Conservation (phyloP, 176 grass and related monocot genomes). For the Oryza brachyantha region DNA sequence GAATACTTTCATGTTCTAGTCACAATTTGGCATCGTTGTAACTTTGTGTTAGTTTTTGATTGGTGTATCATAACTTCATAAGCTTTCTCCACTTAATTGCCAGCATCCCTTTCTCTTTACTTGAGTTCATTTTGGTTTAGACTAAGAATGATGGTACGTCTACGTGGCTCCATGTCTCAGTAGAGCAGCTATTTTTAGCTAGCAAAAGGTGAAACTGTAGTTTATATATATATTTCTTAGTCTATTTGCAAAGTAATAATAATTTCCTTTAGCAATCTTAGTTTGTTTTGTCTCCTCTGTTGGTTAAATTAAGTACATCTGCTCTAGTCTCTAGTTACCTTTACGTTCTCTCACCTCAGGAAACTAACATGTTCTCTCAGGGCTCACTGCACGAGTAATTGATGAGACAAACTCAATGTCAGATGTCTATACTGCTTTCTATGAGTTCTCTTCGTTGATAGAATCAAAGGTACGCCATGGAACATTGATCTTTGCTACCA, state of each 20-base stretch:
- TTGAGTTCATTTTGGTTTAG: background rate
- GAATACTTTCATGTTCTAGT: background rate
- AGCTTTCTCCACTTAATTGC: background rate
- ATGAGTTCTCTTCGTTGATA: slow-evolving; percentile 71
- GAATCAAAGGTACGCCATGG: slow-evolving; percentile 71
- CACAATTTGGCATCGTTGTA: background rate
- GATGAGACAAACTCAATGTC: slow-evolving; percentile 69
- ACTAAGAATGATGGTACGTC: background rate
- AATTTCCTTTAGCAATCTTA: background rate
- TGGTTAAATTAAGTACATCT: slow-evolving; percentile 4
- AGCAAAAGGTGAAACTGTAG: background rate
- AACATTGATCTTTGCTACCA: background rate
- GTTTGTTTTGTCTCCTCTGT: background rate
- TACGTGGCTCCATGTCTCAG: background rate
- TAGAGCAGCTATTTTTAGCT: background rate
- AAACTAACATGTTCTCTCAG: slow-evolving; percentile 39
- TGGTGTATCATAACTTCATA: background rate
- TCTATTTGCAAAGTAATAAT: background rate
- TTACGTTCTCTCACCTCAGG: background rate
- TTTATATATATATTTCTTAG: background rate
- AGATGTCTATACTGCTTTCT: slow-evolving; percentile 79
- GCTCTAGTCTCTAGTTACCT: background rate
- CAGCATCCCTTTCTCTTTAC: background rate
- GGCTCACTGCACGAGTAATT: slow-evolving; percentile 78
- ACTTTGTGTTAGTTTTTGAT: background rate